Base-by-base conservation (phyloP, 2,329 filamentous ascomycete species). In the Dothistroma pini region DNA sequence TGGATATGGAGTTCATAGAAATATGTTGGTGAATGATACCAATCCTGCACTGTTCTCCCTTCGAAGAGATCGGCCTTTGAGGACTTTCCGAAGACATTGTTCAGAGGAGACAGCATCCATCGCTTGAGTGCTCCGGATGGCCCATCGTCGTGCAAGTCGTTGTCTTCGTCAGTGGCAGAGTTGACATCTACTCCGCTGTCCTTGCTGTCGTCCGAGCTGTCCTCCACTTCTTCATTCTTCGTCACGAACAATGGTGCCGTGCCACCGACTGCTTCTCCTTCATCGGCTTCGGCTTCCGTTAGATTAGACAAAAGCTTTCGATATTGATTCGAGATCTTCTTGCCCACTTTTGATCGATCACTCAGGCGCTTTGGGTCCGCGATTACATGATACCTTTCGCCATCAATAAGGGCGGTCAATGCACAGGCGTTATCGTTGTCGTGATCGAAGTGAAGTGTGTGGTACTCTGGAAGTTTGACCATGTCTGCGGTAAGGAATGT, bases 321-420 rank as follows among this genome's bases (percentile, higher is more conserved):
- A 52, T 72, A 73, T 29, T 69, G 56, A 29, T 63, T 63, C 19
- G 65, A 53, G 5, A 66, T 63, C 47, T 62, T 62, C 49, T 64
- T 66, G 4, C 63, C 59, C 9, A 64, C 58, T 16, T 66, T 67
- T 2, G 60, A 60, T 25, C 64, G 54, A 58, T 63, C 63, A 49
- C 67, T 54, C 12, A 74, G 58, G 14, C 67, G 60, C 19, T 63
- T 58, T 1, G 63, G 58, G 16, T 74, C 69, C n/a, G 70, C 69
- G 48, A 72, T 70, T 51, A 73, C 63, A 62, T 75, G 73, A 29
- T 72, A 74, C 9, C 72, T 68, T 7, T 67, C 60, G n/a, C 68
- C 65, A 56, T 72, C 67, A 31, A 69, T 63, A n/a, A 70, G 60
- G 2, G 68, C 69, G 0, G 72, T 75, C 31, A 75, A 56, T 8